phyloP scores from a whole-genome alignment of 1,139 yeast species.

The Insectozyma bohioensis region DNA sequence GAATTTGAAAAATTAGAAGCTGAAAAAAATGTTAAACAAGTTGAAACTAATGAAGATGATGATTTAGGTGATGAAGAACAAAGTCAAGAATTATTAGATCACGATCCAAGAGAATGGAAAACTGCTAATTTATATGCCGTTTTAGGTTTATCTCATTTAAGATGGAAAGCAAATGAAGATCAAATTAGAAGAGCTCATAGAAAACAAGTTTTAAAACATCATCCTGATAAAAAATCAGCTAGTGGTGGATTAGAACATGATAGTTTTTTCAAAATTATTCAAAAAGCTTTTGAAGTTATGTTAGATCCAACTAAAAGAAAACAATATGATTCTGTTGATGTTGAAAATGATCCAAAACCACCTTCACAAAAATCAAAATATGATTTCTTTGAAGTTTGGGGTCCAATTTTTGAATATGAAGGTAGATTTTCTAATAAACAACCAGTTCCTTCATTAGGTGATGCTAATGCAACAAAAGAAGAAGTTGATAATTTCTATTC shows the following conservation, averaged over 20 bases:
- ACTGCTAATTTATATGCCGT: slow-evolving; percentile 95
- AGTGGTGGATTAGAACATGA: slow-evolving; percentile 85
- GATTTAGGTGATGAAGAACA: slow-evolving; percentile 77
- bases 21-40: slow-evolving; percentile 75
- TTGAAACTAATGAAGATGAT: slow-evolving; percentile 69
- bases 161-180: slow-evolving; percentile 89
- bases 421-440: slow-evolving; percentile 87
- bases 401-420: slow-evolving; percentile 87
- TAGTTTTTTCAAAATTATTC: slow-evolving; percentile 97
- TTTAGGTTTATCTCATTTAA: slow-evolving; percentile 85
- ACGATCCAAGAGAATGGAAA: slow-evolving; percentile 99
- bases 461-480: slow-evolving; percentile 62
- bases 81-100: slow-evolving; percentile 75
- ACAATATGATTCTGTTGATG: slow-evolving; percentile 95
- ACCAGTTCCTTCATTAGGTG: slow-evolving; percentile 86
- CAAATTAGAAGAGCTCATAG: slow-evolving; percentile 97
- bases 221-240: slow-evolving; percentile 96
- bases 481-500: slow-evolving; percentile 88
- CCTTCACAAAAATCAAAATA: slow-evolving; percentile 63
- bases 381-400: slow-evolving; percentile 92
- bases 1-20: slow-evolving; percentile 95
- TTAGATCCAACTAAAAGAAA: slow-evolving; percentile 83
- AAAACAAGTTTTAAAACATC: slow-evolving; percentile 94
- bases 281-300: slow-evolving; percentile 91
- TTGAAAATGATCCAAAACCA: slow-evolving; percentile 78